Base-by-base conservation (phyloP, 805 yeast species). In the Starmerella tilneyi region DNA sequence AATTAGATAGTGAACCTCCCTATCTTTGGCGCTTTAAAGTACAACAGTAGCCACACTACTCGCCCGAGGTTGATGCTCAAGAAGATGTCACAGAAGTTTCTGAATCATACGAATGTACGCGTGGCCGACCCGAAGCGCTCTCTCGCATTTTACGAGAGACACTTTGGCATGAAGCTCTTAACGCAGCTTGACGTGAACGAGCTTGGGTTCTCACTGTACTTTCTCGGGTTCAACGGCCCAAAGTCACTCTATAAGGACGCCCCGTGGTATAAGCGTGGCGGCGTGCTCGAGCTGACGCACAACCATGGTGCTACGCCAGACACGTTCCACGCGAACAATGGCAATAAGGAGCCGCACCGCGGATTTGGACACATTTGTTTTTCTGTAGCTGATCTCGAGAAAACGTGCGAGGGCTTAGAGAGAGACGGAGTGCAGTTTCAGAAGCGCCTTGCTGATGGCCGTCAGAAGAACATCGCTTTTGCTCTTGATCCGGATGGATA, bases 301-400 rank as follows among this genome's bases (percentile, higher is more conserved):
- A 74, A 79, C 58, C 78, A 82, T 66, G 92, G 89, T 9, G 70
- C 79, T 38, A 52, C 46, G 9, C 48, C 47, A 2, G 83, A 81
- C 63, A 63, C 62, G 47, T 85, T 70, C 65, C 69, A 64, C 48
- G 63, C 81, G 40, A 81, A 75, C 66, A 81, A 80, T 59, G 98
- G 98, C 48, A 89, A 92, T 61, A 76, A 71, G 8, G 85, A 80
- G 43, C 89, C 94, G 31, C 69, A 76, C 62, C 74, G 89, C 54
- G 97, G 98, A 0, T 89, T 88, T 59, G 98, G 98, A 19, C 98
- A 89, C 65, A 78, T 86, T 48, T 85, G 96, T 64, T 66, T 89
- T 54, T 72, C 94, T 1, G 95, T 88, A 13, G 84, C 84, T 55
- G 79, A 88, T 65, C 75, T 89, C 46, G 77, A 65, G 44, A 72